Percentiles rank a stretch among this genome's conserved stretches.
Evolutionary conservation across 495 filamentous ascomycete species (phyloP).

Genomic region (Tuber calosporum): DNA sequence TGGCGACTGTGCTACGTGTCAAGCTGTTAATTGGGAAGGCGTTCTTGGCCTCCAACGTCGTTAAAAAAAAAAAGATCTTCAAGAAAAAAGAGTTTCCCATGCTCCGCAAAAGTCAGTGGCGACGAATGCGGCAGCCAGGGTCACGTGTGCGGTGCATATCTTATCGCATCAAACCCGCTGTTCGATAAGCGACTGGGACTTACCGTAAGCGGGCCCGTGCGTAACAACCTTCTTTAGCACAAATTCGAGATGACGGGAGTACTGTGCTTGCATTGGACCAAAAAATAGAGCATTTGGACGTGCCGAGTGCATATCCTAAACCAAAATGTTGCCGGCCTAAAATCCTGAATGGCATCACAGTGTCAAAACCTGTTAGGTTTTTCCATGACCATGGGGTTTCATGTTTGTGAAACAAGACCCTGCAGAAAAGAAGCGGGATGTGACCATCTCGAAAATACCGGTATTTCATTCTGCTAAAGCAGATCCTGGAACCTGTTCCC

Average conservation of each 20-base stretch:
- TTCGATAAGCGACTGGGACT: conserved; percentile 1
- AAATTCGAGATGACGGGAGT: not conserved
- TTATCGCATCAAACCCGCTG: not conserved
- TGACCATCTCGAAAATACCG: not conserved
- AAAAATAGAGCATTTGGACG: not conserved
- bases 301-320: not conserved
- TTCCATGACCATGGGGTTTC: not conserved
- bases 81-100: not conserved
- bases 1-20: not conserved
- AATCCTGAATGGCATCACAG: not conserved
- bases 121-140: not conserved
- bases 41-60: too few relatives aligned
- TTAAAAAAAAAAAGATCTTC: too few relatives aligned
- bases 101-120: not conserved
- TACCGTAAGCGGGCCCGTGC: not conserved
- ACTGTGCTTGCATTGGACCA: not conserved
- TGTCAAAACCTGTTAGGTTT: not conserved
- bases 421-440: not conserved
- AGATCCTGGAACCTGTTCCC: not conserved
- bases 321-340: not conserved
- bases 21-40: not conserved
- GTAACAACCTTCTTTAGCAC: not conserved
- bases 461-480: not conserved
- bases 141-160: not conserved
- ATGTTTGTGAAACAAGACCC: not conserved